These are phyloP conservation scores for Pythium dissimile DNA, from an alignment of 352 stramenopile genomes.

Conservation along the genomic window DNA sequence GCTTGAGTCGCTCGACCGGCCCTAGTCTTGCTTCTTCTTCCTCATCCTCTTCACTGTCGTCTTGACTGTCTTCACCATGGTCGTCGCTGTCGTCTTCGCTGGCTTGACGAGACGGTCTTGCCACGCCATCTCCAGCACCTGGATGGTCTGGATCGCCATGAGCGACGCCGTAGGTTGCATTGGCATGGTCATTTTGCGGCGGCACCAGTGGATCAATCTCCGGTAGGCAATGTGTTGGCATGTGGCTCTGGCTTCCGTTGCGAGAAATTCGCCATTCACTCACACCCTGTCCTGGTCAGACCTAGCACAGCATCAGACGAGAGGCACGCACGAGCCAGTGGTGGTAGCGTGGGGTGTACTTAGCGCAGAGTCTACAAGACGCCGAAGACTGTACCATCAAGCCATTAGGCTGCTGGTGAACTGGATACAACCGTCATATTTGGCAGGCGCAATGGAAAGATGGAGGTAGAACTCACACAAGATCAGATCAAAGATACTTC, in stretches of 20 bases:
- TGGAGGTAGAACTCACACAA: too few relatives aligned
- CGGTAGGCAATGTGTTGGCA: neutral
- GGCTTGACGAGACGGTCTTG: constrained; percentile 19
- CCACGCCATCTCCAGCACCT: constrained; percentile 14
- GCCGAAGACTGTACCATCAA: too few relatives aligned
- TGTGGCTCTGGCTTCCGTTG: constrained; percentile 3
- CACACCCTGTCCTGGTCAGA: too few relatives aligned
- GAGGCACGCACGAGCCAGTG: too few relatives aligned
- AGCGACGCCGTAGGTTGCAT: constrained; percentile 16
- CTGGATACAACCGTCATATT: too few relatives aligned
- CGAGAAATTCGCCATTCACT: too few relatives aligned
- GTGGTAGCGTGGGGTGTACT: too few relatives aligned
- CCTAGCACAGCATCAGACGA: too few relatives aligned
- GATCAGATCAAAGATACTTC: too few relatives aligned
- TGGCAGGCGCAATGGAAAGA: too few relatives aligned
- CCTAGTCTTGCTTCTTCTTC: constrained; percentile 34
- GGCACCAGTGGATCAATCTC: neutral
- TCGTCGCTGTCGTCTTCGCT: constrained; percentile 16
- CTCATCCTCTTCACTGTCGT: constrained; percentile 32
- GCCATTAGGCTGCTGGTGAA: too few relatives aligned
- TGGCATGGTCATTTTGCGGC: constrained; percentile 17
- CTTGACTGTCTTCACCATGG: constrained; percentile 27
- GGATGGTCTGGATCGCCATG: constrained; percentile 24
- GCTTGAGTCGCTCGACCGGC: constrained; percentile 16
- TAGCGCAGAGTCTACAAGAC: too few relatives aligned